phyloP scores from a whole-genome alignment of 768 basidiomycete genomes.

The Lentinula sp. region DNA sequence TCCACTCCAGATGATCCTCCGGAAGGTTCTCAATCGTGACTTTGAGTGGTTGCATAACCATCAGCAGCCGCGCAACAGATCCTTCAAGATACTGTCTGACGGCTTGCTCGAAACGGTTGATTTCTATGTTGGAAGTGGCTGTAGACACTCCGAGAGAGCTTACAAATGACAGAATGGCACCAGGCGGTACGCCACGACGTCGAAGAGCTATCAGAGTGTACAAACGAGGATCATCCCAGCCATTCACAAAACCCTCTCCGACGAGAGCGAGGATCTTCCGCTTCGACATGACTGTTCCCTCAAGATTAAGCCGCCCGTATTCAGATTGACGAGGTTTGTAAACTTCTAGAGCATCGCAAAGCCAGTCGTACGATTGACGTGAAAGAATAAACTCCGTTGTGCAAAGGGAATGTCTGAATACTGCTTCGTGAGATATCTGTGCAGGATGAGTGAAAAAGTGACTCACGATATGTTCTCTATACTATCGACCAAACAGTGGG shows the following conservation, averaged over 20 bases:
- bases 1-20: conserved; percentile 74
- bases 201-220: conserved; percentile 96
- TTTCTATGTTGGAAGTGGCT: conserved; percentile 75
- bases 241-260: conserved; percentile 73
- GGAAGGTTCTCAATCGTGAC: conserved; percentile 88
- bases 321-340: conserved; percentile 98
- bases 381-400: conserved; percentile 95
- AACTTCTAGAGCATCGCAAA: conserved; percentile 94
- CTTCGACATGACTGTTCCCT: conserved; percentile 96
- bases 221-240: conserved; percentile 97
- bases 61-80: conserved; percentile 79
- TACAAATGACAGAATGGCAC: conserved; percentile 90
- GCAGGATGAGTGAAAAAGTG: not conserved
- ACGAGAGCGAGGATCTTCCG: conserved; percentile 91
- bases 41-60: conserved; percentile 88
- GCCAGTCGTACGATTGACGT: conserved; percentile 97
- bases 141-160: conserved; percentile 92
- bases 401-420: conserved; percentile 85
- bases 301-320: conserved; percentile 87
- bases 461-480: conserved; percentile 98
- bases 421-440: conserved; percentile 1
- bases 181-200: conserved; percentile 93
- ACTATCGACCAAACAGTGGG: conserved; percentile 96
- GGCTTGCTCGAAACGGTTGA: conserved; percentile 82
- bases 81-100: conserved; percentile 88